phyloP scores from a whole-genome alignment of 2,329 filamentous ascomycete genomes.

The Cryphonectria nitschkei region DNA sequence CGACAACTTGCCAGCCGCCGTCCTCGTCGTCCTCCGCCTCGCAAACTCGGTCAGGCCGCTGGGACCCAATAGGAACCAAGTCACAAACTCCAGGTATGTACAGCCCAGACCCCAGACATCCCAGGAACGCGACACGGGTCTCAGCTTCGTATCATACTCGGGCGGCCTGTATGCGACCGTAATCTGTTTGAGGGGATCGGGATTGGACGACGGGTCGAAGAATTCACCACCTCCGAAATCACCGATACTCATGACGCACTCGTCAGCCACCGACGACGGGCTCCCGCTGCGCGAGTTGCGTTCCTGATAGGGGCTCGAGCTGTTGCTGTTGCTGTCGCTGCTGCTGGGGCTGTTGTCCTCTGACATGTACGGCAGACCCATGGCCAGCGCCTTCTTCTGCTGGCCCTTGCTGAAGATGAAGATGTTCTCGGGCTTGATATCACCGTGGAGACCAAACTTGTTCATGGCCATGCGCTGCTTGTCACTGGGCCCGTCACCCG shows the following conservation, averaged over 20 bases:
- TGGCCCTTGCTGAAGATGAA: conserved; percentile 29
- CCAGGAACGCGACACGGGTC: conserved; percentile 31
- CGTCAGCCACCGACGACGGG: conserved; percentile 22
- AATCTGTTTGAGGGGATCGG: conserved; percentile 28
- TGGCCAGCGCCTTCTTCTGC: conserved; percentile 23
- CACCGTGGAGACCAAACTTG: conserved; percentile 29
- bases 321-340: conserved; percentile 9
- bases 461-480: conserved; percentile 28
- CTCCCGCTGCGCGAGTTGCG: conserved; percentile 22
- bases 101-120: conserved; percentile 35
- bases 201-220: conserved; percentile 27
- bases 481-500: conserved; percentile 20
- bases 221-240: conserved; percentile 30
- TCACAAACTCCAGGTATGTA: conserved; percentile 33
- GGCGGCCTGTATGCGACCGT: conserved; percentile 29
- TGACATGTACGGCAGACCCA: conserved; percentile 25
- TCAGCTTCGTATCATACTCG: conserved; percentile 29
- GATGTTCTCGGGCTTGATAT: conserved; percentile 31
- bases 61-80: conserved; percentile 30
- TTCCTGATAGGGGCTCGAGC: conserved; percentile 12
- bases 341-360: conserved; percentile 6
- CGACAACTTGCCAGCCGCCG: conserved; percentile 26
- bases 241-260: conserved; percentile 24
- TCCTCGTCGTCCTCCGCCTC: conserved; percentile 27
- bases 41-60: conserved; percentile 28